phyloP scores from a whole-genome alignment of 1,284 basidiomycete genomes.

The Leccinum fallax region DNA sequence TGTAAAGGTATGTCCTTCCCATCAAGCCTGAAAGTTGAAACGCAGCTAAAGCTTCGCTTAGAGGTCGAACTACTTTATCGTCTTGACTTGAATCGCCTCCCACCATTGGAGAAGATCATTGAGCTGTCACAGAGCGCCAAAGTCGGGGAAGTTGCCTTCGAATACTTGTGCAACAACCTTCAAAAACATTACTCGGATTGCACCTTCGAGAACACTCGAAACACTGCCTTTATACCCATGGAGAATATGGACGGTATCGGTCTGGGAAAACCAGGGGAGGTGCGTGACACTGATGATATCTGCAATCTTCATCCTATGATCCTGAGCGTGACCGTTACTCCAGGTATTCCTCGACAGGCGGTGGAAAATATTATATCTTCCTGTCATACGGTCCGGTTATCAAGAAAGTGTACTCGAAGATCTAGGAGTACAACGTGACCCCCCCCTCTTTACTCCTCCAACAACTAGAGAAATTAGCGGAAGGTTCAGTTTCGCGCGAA shows the following conservation, averaged over 20 bases:
- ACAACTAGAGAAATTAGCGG: constrained; percentile 41
- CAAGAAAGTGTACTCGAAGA: constrained; percentile 56
- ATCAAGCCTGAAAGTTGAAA: constrained; percentile 4
- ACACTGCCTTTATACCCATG: constrained; percentile 80
- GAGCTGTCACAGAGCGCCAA: constrained; percentile 49
- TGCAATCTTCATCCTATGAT: neutral
- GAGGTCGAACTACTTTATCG: constrained; percentile 57
- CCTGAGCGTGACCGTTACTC: neutral
- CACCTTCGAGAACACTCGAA: constrained; percentile 49
- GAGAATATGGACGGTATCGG: constrained; percentile 44
- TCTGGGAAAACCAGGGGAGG: constrained; percentile 70
- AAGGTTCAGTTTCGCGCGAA: neutral
- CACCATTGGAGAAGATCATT: constrained; percentile 69
- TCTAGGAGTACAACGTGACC: constrained; percentile 74
- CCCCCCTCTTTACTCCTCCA: constrained; percentile 64
- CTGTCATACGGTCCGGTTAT: constrained; percentile 45
- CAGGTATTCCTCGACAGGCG: constrained; percentile 74
- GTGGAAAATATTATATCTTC: constrained; percentile 76
- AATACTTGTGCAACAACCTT: constrained; percentile 76
- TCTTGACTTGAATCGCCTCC: constrained; percentile 73
- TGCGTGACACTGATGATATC: constrained; percentile 27
- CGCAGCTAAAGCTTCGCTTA: neutral
- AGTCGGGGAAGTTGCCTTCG: constrained; percentile 55
- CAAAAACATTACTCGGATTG: constrained; percentile 56
- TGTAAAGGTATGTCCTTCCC: neutral